These are phyloP conservation scores for Porcisia hertigi DNA, from an alignment of 208 protist species.

Conservation along the genomic window DNA sequence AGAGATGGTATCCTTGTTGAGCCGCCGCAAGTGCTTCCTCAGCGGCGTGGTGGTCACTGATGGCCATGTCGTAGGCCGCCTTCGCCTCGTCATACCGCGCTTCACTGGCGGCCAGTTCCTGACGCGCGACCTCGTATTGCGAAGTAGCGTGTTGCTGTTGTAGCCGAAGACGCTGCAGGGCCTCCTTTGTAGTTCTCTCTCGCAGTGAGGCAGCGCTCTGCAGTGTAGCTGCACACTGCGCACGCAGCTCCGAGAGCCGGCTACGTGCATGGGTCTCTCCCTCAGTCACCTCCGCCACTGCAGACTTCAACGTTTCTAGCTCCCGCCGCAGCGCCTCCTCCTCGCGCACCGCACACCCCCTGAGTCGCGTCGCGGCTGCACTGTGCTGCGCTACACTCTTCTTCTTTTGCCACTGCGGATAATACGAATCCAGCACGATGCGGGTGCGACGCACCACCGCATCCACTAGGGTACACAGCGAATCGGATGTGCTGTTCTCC, in stretches of 20 bases:
- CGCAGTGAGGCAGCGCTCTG: constrained; percentile 3
- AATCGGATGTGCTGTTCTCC: not conserved
- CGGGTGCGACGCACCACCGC: constrained; percentile 4
- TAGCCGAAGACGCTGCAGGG: not conserved
- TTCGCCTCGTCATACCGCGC: not conserved
- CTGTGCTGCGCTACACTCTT: not conserved
- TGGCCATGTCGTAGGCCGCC: constrained; percentile 7
- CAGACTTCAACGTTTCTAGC: not conserved
- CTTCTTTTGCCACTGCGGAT: not conserved
- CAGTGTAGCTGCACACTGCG: constrained; percentile 1
- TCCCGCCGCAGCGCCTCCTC: not conserved
- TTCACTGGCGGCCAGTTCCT: constrained; percentile 19
- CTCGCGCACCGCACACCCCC: not conserved
- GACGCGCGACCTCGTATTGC: constrained; percentile 8
- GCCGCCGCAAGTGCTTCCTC: constrained; percentile 11
- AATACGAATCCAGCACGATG: not conserved
- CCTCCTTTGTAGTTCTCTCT: not conserved
- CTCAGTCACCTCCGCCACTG: not conserved
- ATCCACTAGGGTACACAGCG: constrained; percentile 3
- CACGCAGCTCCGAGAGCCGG: constrained; percentile 3
- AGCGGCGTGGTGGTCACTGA: constrained; percentile 4
- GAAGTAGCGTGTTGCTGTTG: constrained; percentile 8
- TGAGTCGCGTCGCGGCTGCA: not conserved
- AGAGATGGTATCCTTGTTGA: not conserved
- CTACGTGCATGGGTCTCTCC: not conserved